Percentiles rank a stretch among this genome's conserved stretches.
Conservation (phyloP, 2,329 filamentous ascomycete genomes). For the Apiospora rasikravindrae region DNA sequence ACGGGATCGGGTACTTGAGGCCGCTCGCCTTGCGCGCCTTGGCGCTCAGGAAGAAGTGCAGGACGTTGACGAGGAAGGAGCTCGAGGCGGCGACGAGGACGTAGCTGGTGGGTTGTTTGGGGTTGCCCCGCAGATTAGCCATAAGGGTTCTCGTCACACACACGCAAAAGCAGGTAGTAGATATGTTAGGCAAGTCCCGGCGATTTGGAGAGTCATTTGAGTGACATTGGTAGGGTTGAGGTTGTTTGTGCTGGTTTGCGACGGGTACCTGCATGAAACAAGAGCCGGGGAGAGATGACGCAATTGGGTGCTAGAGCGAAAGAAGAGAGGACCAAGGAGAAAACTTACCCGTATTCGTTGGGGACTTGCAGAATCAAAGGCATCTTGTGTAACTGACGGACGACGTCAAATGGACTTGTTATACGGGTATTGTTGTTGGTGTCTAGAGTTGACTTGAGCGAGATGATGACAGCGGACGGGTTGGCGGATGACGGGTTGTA, state of each 20-base stretch:
- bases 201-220: background rate
- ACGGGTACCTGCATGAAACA: constrained; percentile 19
- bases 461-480: background rate
- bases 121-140: background rate
- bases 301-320: background rate
- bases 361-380: constrained; percentile 50
- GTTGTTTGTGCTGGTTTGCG: background rate
- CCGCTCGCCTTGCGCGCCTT: constrained; percentile 57
- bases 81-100: constrained; percentile 63
- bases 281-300: constrained; percentile 10
- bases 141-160: background rate
- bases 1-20: constrained; percentile 62
- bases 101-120: constrained; percentile 51
- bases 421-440: background rate
- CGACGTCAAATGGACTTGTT: background rate
- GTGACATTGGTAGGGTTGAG: background rate
- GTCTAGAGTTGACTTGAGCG: background rate
- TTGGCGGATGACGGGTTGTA: background rate
- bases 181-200: background rate
- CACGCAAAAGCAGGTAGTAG: background rate
- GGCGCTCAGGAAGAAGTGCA: constrained; percentile 55
- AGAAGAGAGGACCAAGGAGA: background rate
- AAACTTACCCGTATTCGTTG: constrained; percentile 55
- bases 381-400: constrained; percentile 41
- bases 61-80: constrained; percentile 62